These are phyloP conservation scores for Myxozyma nipponensis DNA, from an alignment of 805 yeast species.

Conservation along the genomic window DNA sequence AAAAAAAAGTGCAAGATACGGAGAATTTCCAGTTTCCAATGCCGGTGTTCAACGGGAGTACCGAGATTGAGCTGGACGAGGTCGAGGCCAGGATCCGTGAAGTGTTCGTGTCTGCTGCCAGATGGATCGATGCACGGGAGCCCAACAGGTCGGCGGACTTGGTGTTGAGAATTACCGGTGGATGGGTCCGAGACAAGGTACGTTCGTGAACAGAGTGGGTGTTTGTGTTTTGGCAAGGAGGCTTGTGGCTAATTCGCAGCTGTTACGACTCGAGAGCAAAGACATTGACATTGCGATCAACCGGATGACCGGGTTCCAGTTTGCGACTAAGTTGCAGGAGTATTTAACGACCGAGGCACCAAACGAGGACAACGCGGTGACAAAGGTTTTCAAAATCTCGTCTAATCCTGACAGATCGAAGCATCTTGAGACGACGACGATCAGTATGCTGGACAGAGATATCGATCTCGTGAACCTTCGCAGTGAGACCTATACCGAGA, in stretches of 20 bases:
- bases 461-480: slow-evolving; percentile 91
- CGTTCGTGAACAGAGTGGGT: not conserved
- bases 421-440: slow-evolving; percentile 95
- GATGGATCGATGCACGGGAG: slow-evolving; percentile 28
- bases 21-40: too few species aligned
- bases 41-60: not conserved
- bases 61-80: slow-evolving; percentile 1
- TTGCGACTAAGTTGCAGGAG: slow-evolving; percentile 62
- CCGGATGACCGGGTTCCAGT: slow-evolving; percentile 75
- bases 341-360: slow-evolving; percentile 40
- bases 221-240: not conserved
- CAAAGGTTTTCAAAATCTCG: slow-evolving; percentile 71
- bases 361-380: slow-evolving; percentile 30
- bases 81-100: slow-evolving; percentile 34
- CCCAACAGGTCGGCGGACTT: slow-evolving; percentile 34
- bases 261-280: slow-evolving; percentile 72
- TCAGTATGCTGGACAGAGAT: slow-evolving; percentile 76
- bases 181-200: slow-evolving; percentile 89
- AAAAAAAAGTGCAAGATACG: not conserved
- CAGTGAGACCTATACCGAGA: slow-evolving; percentile 76
- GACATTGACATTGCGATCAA: slow-evolving; percentile 93
- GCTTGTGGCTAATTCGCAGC: slow-evolving; percentile 35
- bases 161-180: slow-evolving; percentile 83
- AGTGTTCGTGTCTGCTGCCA: slow-evolving; percentile 33
- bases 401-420: slow-evolving; percentile 94